phyloP scores from a whole-genome alignment of 1,139 yeast genomes.

The Blastobotrys elegans region DNA sequence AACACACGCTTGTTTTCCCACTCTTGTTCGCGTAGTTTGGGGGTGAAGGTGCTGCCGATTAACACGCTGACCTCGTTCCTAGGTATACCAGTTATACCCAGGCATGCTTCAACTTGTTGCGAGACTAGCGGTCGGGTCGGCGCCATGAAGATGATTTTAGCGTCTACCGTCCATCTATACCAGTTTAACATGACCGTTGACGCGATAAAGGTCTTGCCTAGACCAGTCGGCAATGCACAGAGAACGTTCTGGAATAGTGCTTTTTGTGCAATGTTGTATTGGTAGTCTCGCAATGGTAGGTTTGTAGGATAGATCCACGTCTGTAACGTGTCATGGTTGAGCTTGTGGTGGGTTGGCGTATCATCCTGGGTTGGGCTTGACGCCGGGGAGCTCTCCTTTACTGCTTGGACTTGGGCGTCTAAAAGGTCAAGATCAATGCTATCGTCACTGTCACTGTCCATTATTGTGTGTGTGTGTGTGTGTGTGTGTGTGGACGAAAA shows the following conservation, averaged over 20 bases:
- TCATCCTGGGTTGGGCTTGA: neutral
- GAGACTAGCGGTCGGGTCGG: slow-evolving; percentile 96
- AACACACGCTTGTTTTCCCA: slow-evolving; percentile 78
- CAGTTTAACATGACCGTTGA: slow-evolving; percentile 89
- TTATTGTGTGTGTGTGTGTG: too few relatives aligned
- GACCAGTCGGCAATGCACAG: slow-evolving; percentile 94
- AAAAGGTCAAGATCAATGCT: slow-evolving; percentile 2
- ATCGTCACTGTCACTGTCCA: slow-evolving; percentile 5
- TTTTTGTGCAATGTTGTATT: slow-evolving; percentile 67
- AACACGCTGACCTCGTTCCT: slow-evolving; percentile 72
- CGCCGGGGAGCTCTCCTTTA: neutral
- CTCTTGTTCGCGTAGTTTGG: slow-evolving; percentile 48
- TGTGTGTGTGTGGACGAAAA: too few relatives aligned
- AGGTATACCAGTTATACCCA: slow-evolving; percentile 82
- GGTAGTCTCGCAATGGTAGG: slow-evolving; percentile 80
- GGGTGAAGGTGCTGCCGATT: slow-evolving; percentile 32
- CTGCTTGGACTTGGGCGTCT: neutral
- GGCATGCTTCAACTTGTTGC: slow-evolving; percentile 92
- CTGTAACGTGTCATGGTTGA: slow-evolving; percentile 39
- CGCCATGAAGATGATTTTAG: slow-evolving; percentile 89
- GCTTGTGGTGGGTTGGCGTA: slow-evolving; percentile 35
- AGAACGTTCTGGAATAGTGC: slow-evolving; percentile 71
- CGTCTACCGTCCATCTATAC: slow-evolving; percentile 70
- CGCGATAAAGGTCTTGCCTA: slow-evolving; percentile 96
- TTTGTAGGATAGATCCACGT: slow-evolving; percentile 82